Base-by-base conservation (phyloP, 1,139 yeast genomes). In the Suhomyces anneliseae region DNA sequence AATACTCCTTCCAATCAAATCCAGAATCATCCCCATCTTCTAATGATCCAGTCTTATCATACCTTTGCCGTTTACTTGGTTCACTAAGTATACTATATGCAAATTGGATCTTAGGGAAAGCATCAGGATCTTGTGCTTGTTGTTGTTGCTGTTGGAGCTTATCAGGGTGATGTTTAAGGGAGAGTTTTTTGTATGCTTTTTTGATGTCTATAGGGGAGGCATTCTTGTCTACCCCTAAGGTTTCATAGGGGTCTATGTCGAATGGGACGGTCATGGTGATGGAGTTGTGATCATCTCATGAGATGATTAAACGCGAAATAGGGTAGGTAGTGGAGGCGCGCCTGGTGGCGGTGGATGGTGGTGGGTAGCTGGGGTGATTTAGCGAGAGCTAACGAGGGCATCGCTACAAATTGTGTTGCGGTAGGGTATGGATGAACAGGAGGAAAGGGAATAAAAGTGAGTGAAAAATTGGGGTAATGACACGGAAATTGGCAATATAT, bases 91-190 rank as follows among this genome's bases (percentile, higher is more conserved):
- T 76, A 42, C 85, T 74, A 62, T 87, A 89, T 33, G 96, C 86
- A 62, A 87, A 84, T 60, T 89, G 93, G 29, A 90, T 76, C 55
- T 78, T 69, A 50, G 90, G 87, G 62, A 90, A 90, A 48, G 59
- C 58, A n/a, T 65, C 69, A 48, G 69, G 70, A 50, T 78, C 76
- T 34, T 61, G 70, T 33, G 33, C 39, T 7, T 61, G 65, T 4
- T 68, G 62, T 19, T 61, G 65, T 15, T 54, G 52, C 50, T 79
- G 81, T 48, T 70, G 73, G 39, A 78, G 61, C 61, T 89, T 90
- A 65, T 90, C 97, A 0, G 97, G 97, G 62, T 90, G 97, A 52
- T 79, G 78, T 51, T 75, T 70, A 39, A 90, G 73, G 55, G 95
- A 89, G 37, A 81, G 69, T 52, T 79, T 81, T 56, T 90, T 81